phyloP scores from a whole-genome alignment of 768 basidiomycete genomes.

The Suillus bovinus region DNA sequence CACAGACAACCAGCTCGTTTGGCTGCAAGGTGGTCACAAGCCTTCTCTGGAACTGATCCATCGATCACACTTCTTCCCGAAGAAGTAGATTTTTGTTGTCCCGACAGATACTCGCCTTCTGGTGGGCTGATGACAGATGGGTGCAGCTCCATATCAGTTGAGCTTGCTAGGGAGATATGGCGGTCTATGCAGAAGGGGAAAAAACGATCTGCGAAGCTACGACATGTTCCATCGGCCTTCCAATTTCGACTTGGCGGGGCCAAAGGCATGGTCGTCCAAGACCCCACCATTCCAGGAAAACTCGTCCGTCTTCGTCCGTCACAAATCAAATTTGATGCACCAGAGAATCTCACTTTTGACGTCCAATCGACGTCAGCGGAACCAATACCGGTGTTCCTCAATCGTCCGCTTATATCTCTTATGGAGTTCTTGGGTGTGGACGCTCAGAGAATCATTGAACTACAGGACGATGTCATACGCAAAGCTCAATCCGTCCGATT shows the following conservation, averaged over 20 bases:
- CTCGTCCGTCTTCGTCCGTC: conserved; percentile 43
- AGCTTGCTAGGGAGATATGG: conserved; percentile 38
- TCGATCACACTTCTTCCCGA: conserved; percentile 37
- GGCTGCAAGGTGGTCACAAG: conserved; percentile 54
- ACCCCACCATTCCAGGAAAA: conserved; percentile 37
- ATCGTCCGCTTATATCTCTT: conserved; percentile 49
- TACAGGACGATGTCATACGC: conserved; percentile 40
- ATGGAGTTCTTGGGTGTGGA: conserved; percentile 46
- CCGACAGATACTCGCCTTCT: conserved; percentile 30
- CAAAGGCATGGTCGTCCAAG: conserved; percentile 49
- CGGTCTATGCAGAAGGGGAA: conserved; percentile 31
- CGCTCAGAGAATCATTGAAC: conserved; percentile 31
- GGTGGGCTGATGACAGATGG: conserved; percentile 51
- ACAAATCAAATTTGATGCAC: conserved; percentile 69
- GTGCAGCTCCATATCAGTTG: conserved; percentile 45
- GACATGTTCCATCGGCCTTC: conserved; percentile 38
- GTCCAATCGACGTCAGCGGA: conserved; percentile 47
- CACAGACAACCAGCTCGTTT: conserved; percentile 43
- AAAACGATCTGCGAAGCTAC: conserved; percentile 18
- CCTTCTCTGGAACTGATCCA: conserved; percentile 52
- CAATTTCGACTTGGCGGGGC: conserved; percentile 48
- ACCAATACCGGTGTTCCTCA: conserved; percentile 45
- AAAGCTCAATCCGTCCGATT: conserved; percentile 35
- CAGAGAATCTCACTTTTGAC: conserved; percentile 44
- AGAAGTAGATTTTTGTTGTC: conserved; percentile 31